These are phyloP conservation scores for Lactifluus echinatus DNA, from an alignment of 768 basidiomycete species.

Conservation along the genomic window DNA sequence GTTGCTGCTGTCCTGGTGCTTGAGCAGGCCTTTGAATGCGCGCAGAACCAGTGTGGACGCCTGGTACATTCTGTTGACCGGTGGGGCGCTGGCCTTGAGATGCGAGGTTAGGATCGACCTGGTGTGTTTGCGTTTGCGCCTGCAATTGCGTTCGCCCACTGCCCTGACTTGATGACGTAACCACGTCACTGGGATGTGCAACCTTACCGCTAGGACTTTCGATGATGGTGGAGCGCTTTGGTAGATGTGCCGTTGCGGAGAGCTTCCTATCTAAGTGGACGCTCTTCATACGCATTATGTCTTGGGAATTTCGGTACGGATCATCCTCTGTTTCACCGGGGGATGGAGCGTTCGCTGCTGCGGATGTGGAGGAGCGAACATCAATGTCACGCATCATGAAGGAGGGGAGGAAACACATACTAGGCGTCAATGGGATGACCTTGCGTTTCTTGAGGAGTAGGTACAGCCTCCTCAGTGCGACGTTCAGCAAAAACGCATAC, in stretches of 20 bases:
- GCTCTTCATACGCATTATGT: constrained; percentile 92
- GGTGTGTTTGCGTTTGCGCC: constrained; percentile 29
- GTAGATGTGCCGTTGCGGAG: constrained; percentile 84
- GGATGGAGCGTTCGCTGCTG: constrained; percentile 26
- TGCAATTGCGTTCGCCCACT: constrained; percentile 39
- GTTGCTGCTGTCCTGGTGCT: constrained; percentile 21
- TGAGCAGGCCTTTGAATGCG: constrained; percentile 19
- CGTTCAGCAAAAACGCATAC: constrained; percentile 94
- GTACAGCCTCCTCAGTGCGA: constrained; percentile 86
- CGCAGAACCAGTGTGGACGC: background rate
- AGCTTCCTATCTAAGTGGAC: constrained; percentile 93
- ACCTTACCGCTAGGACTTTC: constrained; percentile 88
- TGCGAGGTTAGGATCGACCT: background rate
- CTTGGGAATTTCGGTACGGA: constrained; percentile 77
- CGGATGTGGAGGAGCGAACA: constrained; percentile 21
- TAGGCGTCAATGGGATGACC: constrained; percentile 74
- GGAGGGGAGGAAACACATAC: constrained; percentile 33
- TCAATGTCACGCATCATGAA: constrained; percentile 16
- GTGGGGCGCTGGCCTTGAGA: constrained; percentile 13
- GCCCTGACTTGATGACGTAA: constrained; percentile 25
- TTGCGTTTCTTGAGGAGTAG: constrained; percentile 81
- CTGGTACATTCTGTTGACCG: constrained; percentile 1
- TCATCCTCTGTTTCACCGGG: constrained; percentile 42
- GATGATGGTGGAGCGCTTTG: constrained; percentile 90
- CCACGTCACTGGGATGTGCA: constrained; percentile 61